Percentiles rank a stretch among this genome's conserved stretches.
Conservation (phyloP, 2,329 filamentous ascomycete genomes). For the Tricladium varicosporioides region DNA sequence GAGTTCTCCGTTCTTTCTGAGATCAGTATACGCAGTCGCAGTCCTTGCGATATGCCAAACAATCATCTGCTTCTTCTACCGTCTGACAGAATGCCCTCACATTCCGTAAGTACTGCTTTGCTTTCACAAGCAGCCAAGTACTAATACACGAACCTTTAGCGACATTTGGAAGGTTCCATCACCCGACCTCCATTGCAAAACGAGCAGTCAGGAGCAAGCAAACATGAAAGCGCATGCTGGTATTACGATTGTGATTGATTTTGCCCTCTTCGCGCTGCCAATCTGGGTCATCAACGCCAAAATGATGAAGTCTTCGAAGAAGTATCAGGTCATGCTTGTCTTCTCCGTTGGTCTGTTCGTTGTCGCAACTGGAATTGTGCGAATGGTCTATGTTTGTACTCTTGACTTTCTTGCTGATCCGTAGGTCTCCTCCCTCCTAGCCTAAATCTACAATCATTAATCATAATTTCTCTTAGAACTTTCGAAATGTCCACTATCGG, state of each 20-base stretch:
- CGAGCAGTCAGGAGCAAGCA: constrained; percentile 21
- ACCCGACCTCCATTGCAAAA: constrained; percentile 30
- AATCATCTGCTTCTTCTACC: constrained; percentile 14
- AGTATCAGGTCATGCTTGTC: constrained; percentile 37
- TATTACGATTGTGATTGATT: constrained; percentile 36
- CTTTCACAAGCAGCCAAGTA: neutral
- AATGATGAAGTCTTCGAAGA: constrained; percentile 36
- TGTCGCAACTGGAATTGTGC: constrained; percentile 38
- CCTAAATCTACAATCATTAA: neutral
- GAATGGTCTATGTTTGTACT: constrained; percentile 28
- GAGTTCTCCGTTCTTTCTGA: constrained; percentile 6
- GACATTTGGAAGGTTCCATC: constrained; percentile 11
- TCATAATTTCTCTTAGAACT: neutral
- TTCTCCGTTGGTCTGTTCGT: constrained; percentile 39
- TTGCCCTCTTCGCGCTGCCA: constrained; percentile 36
- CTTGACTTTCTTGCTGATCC: constrained; percentile 6
- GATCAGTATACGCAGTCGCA: constrained; percentile 8
- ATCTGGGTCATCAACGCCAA: constrained; percentile 39
- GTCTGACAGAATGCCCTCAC: constrained; percentile 14
- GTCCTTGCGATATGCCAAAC: constrained; percentile 9
- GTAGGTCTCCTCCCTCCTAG: neutral
- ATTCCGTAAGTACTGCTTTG: constrained; percentile 5
- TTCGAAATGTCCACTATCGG: constrained; percentile 11
- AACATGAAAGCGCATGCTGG: constrained; percentile 38
- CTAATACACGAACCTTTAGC: neutral